Evolutionary conservation across 2,329 filamentous ascomycete species (phyloP), one percentile per base, ranked within the genome.

Genomic region (Hypomyces rosellus): DNA sequence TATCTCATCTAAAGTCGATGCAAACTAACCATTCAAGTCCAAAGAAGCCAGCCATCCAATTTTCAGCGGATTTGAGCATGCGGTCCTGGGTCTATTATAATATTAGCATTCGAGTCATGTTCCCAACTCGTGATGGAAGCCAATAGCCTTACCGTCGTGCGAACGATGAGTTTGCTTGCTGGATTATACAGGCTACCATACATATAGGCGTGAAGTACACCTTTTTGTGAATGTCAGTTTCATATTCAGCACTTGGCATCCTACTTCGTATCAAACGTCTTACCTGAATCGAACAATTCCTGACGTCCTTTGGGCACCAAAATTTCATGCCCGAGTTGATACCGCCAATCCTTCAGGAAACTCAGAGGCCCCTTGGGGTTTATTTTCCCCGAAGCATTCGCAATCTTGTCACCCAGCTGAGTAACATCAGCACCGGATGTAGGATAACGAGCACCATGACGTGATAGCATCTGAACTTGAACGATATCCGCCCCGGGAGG

Each of bases 11-110:
- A 5, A 9, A 7, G 1, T 5, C 1, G 13, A 34, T 5, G 5
- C 2, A 33, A 33, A 33, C 67, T 33, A 59, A 75, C 74, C 86
- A 90, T 43, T 85, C 78, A 0, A 89, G 74, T 1, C 86, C 86
- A 61, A 90, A 90, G 70, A 90, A 90, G 0, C 87, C 87, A 5
- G 86, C 84, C 62, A 89, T 69, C 67, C 89, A 90, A 65, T 90
- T 86, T 65, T 90, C 86, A 3, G 86, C 86, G 37, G 78, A 85
- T 63, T 89, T 84, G 18, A 86, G 71, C 86, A 90, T 90, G 20
- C 87, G 81, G 61, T 88, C 82, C 63, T 90, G 85, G 1, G 86
- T 88, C 71, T 75, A 34, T 1, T 1, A 14, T 1, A n/a, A 3
- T 12, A 37, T 34, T 14, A 36, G 44, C 22, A 20, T 5, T 11